Percentiles rank a stretch among this genome's conserved stretches.
These are phyloP conservation scores for Yarrowia hollandica DNA, from an alignment of 805 yeast species.

Conservation along the genomic window DNA sequence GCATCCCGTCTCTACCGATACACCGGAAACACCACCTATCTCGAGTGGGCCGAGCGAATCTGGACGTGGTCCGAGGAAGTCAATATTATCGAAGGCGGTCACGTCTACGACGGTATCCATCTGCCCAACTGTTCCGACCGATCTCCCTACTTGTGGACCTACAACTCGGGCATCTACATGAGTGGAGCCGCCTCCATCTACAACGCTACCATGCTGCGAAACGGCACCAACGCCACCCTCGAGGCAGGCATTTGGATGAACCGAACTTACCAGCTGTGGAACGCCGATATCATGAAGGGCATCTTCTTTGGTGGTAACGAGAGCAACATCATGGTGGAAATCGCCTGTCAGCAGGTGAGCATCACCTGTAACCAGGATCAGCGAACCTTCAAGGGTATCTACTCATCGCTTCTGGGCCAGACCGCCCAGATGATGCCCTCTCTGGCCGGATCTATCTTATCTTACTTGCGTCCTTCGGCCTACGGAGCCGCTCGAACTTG, in stretches of 20 bases:
- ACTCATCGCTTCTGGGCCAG: conserved; percentile 69
- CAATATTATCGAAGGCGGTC: conserved; percentile 51
- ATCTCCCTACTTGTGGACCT: conserved; percentile 73
- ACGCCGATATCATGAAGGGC: conserved; percentile 41
- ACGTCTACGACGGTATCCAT: conserved; percentile 47
- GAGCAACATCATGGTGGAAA: conserved; percentile 66
- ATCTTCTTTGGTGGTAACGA: conserved; percentile 31
- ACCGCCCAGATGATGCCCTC: conserved; percentile 71
- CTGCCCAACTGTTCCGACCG: conserved; percentile 61
- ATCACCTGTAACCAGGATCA: conserved; percentile 79
- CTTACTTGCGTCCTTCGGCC: conserved; percentile 55
- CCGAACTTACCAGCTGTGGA: conserved; percentile 59
- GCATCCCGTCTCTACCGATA: conserved; percentile 86
- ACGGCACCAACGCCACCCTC: conserved; percentile 44
- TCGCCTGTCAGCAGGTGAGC: conserved; percentile 69
- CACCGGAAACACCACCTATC: conserved; percentile 71
- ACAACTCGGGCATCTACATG: conserved; percentile 77
- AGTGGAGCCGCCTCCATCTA: conserved; percentile 81
- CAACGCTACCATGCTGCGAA: conserved; percentile 54
- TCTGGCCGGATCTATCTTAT: conserved; percentile 43
- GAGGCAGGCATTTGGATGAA: conserved; percentile 53
- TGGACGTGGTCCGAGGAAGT: conserved; percentile 77
- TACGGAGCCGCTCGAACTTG: conserved; percentile 78
- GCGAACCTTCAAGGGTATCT: conserved; percentile 86
- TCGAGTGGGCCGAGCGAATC: conserved; percentile 68